A percentile compares a stretch with the other conserved stretches of the same genome.
Conservation (phyloP, 768 basidiomycete genomes). For the Russula virescens region DNA sequence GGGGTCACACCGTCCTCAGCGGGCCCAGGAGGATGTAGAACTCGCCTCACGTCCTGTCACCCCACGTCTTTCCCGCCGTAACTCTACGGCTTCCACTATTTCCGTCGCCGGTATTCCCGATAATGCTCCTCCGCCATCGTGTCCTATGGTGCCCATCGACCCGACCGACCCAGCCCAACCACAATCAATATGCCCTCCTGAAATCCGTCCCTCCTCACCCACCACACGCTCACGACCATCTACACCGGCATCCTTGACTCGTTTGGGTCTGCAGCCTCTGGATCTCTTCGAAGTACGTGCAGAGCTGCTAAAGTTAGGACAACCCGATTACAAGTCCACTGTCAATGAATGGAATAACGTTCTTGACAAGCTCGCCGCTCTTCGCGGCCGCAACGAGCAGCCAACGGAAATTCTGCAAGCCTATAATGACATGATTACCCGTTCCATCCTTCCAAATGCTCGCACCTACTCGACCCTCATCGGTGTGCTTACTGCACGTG, state of each 20-base stretch:
- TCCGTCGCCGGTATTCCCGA: slow-evolving; percentile 25
- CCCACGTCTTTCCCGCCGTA: slow-evolving; percentile 39
- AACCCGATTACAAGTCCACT: slow-evolving; percentile 30
- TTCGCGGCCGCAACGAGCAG: slow-evolving; percentile 46
- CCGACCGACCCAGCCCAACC: slow-evolving; percentile 29
- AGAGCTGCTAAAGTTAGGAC: slow-evolving; percentile 29
- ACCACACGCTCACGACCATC: neutral
- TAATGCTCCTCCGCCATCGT: slow-evolving; percentile 15
- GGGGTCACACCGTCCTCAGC: slow-evolving; percentile 19
- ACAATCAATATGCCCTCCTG: slow-evolving; percentile 26
- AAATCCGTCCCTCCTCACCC: neutral
- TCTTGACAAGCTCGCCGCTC: slow-evolving; percentile 45
- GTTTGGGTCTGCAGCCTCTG: neutral
- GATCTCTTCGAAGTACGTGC: slow-evolving; percentile 30
- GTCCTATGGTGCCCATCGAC: slow-evolving; percentile 1
- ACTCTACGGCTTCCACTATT: slow-evolving; percentile 33
- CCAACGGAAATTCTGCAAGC: slow-evolving; percentile 53
- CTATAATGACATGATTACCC: slow-evolving; percentile 67
- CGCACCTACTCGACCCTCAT: slow-evolving; percentile 61
- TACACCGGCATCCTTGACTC: neutral
- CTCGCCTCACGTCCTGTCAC: slow-evolving; percentile 24
- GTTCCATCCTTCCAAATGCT: slow-evolving; percentile 54
- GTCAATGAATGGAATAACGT: slow-evolving; percentile 58
- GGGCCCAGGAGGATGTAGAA: slow-evolving; percentile 18
- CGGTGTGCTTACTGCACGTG: slow-evolving; percentile 55